Evolutionary conservation across 2,329 filamentous ascomycete genomes (phyloP), one percentile per base, ranked within the genome.

Genomic region (Botrytis cinerea): DNA sequence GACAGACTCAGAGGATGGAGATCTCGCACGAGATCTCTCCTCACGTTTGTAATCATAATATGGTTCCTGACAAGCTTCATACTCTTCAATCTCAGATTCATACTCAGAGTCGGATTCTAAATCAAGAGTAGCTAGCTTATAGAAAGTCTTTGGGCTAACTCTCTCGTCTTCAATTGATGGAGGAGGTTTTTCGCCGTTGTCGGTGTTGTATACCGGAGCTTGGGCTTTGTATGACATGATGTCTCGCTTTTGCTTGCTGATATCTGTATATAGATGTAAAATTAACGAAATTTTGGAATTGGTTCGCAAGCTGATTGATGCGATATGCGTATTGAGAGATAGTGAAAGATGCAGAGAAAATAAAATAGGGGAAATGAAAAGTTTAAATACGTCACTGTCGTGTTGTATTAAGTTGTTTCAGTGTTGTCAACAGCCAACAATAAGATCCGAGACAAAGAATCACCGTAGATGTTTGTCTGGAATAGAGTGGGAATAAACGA

Each of bases 111-210:
- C 48, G 5, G 46, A 43, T 40, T 68, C 35, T 18, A 16, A 28
- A 43, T 16, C 35, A n/a, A 68, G 35, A 20, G 25, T 35, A 68
- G 66, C 66, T 57, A 57, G 35, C 38, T 57, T 68, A n/a, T 14
- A 28, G 35, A 68, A 68, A 43, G 20, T 8, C 28, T 68, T 10
- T 4, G 66, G 66, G 4, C 32, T 68, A n/a, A 43, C 43, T 40
- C 48, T 68, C 18, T 22, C 25, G 20, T 68, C 64, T 12, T 68
- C 64, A 12, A 68, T 28, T 4, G 64, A 68, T 57, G 64, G 64
- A 38, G 64, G 64, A 32, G 46, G 48, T 18, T 28, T 40, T 43
- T 68, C 9, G 9, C 48, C 22, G 14, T 68, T 54, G 38, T 32
- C 66, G 10, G 66, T 54, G 2, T 54, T 68, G 46, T 68, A 54